Conservation (phyloP, 768 basidiomycete genomes). For the Nevesoporus exiguus region DNA sequence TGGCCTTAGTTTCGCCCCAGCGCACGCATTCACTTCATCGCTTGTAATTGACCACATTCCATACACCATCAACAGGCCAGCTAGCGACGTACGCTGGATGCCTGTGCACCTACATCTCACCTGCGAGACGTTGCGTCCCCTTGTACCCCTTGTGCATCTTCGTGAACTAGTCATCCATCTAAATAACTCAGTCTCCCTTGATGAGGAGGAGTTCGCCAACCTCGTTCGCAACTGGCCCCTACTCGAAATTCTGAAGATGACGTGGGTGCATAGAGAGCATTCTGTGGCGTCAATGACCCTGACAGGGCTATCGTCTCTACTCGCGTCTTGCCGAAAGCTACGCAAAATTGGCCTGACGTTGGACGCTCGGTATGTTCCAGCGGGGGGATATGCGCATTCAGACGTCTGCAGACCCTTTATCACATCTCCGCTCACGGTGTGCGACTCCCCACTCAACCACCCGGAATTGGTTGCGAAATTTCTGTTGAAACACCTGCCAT, state of each 20-base stretch:
- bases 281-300: background rate
- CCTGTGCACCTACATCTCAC: background rate
- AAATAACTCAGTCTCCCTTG: background rate
- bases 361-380: background rate
- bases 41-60: too few species aligned
- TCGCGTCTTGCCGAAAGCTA: background rate
- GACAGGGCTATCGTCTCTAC: background rate
- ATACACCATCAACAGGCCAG: background rate
- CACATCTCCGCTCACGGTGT: background rate
- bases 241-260: background rate
- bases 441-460: background rate
- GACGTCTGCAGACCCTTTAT: background rate
- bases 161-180: background rate
- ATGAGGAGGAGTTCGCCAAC: background rate
- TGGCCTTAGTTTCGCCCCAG: background rate
- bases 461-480: background rate
- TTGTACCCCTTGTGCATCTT: conserved; percentile 1
- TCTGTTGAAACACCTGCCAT: background rate
- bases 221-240: conserved; percentile 2
- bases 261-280: background rate
- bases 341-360: background rate
- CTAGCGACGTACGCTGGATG: background rate
- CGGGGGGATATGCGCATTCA: background rate
- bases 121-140: background rate
- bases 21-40: conserved; percentile 3